Percentiles rank a stretch among this genome's conserved stretches.
These are phyloP conservation scores for Linnemannia hyalina DNA, from an alignment of 192 early-diverging fungal species.

Conservation along the genomic window DNA sequence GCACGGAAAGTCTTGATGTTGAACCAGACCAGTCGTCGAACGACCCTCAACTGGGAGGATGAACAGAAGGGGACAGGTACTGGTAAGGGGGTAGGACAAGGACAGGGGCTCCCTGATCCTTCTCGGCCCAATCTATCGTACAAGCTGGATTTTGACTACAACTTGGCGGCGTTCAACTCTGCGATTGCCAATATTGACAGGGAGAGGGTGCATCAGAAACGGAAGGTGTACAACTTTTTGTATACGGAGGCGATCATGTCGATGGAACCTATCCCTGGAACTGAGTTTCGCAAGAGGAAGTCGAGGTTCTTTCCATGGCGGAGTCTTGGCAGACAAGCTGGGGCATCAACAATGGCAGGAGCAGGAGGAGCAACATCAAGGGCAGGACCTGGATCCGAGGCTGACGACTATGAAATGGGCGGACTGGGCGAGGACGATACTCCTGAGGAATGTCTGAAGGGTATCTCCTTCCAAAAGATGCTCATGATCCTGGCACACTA, in stretches of 20 bases:
- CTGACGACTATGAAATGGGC: conserved; percentile 45
- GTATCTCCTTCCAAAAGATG: conserved; percentile 67
- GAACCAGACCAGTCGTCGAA: conserved; percentile 38
- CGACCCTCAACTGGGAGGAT: conserved; percentile 11
- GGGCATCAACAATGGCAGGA: background rate
- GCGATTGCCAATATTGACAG: conserved; percentile 50
- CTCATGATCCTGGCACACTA: conserved; percentile 67
- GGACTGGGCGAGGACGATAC: conserved; percentile 8
- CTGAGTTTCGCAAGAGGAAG: conserved; percentile 1
- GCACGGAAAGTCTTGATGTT: conserved; percentile 35
- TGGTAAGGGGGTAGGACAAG: background rate
- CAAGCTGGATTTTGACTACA: conserved; percentile 45
- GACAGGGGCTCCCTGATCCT: background rate
- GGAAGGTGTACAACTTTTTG: conserved; percentile 60
- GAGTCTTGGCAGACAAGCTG: background rate
- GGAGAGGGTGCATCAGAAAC: conserved; percentile 32
- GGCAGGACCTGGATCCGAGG: background rate
- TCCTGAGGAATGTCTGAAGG: conserved; percentile 19
- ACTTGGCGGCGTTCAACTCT: conserved; percentile 52
- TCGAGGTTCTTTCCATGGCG: conserved; percentile 30
- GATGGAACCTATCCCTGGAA: conserved; percentile 51
- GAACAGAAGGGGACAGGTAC: background rate
- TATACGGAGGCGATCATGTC: conserved; percentile 57
- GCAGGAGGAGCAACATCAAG: background rate
- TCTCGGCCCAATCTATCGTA: conserved; percentile 10